phyloP scores from a whole-genome alignment of 2,329 filamentous ascomycete genomes.

The Mycosphaerella sp. region DNA sequence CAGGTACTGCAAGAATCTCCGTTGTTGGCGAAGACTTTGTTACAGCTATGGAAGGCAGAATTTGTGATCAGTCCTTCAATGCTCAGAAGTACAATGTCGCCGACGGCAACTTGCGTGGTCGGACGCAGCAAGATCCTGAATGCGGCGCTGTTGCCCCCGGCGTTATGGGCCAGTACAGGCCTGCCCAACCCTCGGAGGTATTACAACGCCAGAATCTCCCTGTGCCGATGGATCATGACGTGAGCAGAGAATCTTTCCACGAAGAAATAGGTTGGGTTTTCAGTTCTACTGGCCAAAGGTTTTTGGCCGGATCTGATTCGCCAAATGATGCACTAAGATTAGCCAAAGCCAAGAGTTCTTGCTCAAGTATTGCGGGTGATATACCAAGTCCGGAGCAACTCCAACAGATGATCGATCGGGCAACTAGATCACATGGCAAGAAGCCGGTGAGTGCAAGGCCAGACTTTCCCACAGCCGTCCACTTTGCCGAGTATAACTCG shows the following conservation, averaged over 20 bases:
- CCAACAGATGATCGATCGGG: background rate
- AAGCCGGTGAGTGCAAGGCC: background rate
- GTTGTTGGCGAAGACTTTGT: slow-evolving; percentile 9
- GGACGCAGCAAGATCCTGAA: slow-evolving; percentile 1
- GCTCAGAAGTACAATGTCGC: background rate
- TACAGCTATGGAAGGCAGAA: background rate
- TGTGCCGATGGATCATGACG: background rate
- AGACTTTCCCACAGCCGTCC: background rate
- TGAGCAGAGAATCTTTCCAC: background rate
- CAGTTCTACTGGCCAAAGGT: background rate
- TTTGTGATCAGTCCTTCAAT: background rate
- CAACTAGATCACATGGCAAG: background rate
- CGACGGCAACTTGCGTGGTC: background rate
- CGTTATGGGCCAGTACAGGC: background rate
- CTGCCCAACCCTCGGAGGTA: background rate
- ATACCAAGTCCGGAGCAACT: background rate
- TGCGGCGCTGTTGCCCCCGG: background rate
- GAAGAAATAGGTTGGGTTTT: background rate
- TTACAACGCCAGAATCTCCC: background rate
- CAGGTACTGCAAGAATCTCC: slow-evolving; percentile 3
- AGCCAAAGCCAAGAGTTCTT: background rate
- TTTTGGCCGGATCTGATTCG: background rate
- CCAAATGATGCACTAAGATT: background rate
- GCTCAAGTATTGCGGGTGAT: background rate
- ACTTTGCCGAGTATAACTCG: background rate